Conservation (phyloP, 1,139 yeast genomes). For the Geotrichum armillariae region DNA sequence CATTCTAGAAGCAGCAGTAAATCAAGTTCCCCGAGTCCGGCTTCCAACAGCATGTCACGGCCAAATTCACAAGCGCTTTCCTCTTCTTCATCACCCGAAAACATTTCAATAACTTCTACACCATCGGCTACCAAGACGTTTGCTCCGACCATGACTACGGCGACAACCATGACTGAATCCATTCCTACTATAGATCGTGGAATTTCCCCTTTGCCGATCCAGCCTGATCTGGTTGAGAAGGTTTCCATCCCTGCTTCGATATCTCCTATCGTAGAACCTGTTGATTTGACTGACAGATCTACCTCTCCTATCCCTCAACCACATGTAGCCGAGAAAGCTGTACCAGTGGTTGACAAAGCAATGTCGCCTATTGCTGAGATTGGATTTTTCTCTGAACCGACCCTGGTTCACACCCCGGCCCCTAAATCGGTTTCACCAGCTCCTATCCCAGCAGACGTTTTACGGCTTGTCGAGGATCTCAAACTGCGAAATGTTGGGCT, state of each 20-base stretch:
- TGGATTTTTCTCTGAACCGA: not conserved
- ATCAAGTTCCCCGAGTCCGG: conserved; percentile 17
- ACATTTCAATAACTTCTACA: conserved; percentile 3
- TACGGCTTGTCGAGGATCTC: conserved; percentile 4
- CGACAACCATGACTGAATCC: conserved; percentile 28
- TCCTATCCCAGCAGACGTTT: too few relatives aligned
- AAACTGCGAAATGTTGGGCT: conserved; percentile 22
- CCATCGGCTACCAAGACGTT: not conserved
- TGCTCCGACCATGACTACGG: conserved; percentile 25
- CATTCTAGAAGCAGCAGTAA: conserved; percentile 15
- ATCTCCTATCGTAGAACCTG: too few relatives aligned
- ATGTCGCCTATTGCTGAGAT: not conserved
- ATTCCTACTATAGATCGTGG: not conserved
- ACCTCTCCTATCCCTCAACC: not conserved
- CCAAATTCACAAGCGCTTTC: conserved; percentile 18
- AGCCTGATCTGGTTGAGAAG: not conserved
- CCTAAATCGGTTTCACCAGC: not conserved
- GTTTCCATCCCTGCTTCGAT: not conserved
- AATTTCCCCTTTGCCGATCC: not conserved
- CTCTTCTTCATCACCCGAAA: conserved; percentile 15
- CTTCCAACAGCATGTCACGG: conserved; percentile 18
- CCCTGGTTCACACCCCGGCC: not conserved
- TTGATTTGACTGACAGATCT: not conserved
- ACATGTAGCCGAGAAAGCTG: not conserved
- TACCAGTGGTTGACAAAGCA: not conserved